These are phyloP conservation scores for Zygosaccharomyces siamensis DNA, from an alignment of 805 yeast genomes.

Conservation along the genomic window DNA sequence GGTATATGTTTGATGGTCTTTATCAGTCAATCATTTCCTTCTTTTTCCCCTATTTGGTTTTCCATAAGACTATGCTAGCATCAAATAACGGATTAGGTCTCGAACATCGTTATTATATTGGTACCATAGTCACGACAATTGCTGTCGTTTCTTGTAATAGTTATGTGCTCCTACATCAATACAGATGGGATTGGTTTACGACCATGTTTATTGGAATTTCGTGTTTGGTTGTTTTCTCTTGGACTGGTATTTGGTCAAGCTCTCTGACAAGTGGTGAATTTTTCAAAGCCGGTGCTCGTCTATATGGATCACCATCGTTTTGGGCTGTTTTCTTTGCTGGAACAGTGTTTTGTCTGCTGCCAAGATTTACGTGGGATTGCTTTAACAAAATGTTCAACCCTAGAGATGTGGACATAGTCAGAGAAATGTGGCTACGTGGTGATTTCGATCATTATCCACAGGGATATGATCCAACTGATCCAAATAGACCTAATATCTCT, in stretches of 20 bases:
- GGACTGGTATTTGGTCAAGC: slow-evolving; percentile 81
- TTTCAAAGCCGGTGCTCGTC: slow-evolving; percentile 59
- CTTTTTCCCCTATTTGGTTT: slow-evolving; percentile 65
- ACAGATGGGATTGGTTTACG: slow-evolving; percentile 79
- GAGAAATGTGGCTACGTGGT: slow-evolving; percentile 66
- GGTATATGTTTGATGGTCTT: slow-evolving; percentile 72
- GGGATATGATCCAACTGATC: slow-evolving; percentile 77
- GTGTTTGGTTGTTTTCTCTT: slow-evolving; percentile 54
- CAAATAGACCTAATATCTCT: slow-evolving; percentile 52
- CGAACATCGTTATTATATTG: slow-evolving; percentile 72
- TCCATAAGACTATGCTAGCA: slow-evolving; percentile 41
- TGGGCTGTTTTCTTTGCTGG: slow-evolving; percentile 71
- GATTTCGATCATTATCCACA: slow-evolving; percentile 62
- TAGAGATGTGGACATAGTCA: slow-evolving; percentile 63
- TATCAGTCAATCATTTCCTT: slow-evolving; percentile 70
- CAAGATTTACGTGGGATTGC: slow-evolving; percentile 61
- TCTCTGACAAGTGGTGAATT: slow-evolving; percentile 50
- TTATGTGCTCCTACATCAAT: slow-evolving; percentile 61
- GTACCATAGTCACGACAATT: slow-evolving; percentile 60
- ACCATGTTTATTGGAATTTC: slow-evolving; percentile 52
- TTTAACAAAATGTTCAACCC: slow-evolving; percentile 51
- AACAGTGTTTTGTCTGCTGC: slow-evolving; percentile 57
- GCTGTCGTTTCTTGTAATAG: slow-evolving; percentile 63
- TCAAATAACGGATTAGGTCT: slow-evolving; percentile 51
- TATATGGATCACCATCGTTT: slow-evolving; percentile 55